A percentile compares a stretch with the other conserved stretches of the same genome.
phyloP scores from a whole-genome alignment of 2,329 filamentous ascomycete species.

The Saccharata proteae region DNA sequence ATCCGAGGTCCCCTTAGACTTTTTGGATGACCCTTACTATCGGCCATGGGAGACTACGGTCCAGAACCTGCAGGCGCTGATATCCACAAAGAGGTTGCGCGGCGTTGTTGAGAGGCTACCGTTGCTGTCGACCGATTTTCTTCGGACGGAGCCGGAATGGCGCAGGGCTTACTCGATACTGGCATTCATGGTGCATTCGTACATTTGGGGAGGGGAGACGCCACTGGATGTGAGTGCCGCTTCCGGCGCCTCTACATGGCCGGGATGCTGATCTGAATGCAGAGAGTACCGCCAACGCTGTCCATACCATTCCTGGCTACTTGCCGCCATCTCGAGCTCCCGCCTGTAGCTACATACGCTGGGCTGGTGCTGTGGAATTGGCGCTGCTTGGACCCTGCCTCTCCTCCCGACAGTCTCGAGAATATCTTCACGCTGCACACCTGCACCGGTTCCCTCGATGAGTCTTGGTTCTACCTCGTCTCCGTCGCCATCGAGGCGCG shows the following conservation, averaged over 20 bases:
- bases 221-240: constrained; percentile 51
- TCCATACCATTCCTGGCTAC: constrained; percentile 71
- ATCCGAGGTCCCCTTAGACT: constrained; percentile 62
- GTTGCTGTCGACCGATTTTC: constrained; percentile 67
- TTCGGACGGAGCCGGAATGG: constrained; percentile 83
- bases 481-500: constrained; percentile 92
- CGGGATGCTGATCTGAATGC: constrained; percentile 5
- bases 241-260: background rate
- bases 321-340: constrained; percentile 68
- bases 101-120: constrained; percentile 70
- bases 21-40: constrained; percentile 82
- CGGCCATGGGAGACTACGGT: constrained; percentile 85
- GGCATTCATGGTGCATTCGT: constrained; percentile 69
- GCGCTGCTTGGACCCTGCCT: constrained; percentile 76
- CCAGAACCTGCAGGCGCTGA: constrained; percentile 73
- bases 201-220: constrained; percentile 75
- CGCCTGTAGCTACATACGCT: constrained; percentile 88
- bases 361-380: constrained; percentile 94
- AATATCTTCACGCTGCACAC: constrained; percentile 82
- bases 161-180: constrained; percentile 72
- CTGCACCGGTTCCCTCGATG: constrained; percentile 87
- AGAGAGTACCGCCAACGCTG: constrained; percentile 64
- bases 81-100: constrained; percentile 74
- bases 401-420: constrained; percentile 69
- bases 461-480: constrained; percentile 97